Percentiles rank a stretch among this genome's conserved stretches.
These are phyloP conservation scores for Spizellomyces sp. DNA, from an alignment of 192 early-diverging fungal genomes.

Conservation along the genomic window DNA sequence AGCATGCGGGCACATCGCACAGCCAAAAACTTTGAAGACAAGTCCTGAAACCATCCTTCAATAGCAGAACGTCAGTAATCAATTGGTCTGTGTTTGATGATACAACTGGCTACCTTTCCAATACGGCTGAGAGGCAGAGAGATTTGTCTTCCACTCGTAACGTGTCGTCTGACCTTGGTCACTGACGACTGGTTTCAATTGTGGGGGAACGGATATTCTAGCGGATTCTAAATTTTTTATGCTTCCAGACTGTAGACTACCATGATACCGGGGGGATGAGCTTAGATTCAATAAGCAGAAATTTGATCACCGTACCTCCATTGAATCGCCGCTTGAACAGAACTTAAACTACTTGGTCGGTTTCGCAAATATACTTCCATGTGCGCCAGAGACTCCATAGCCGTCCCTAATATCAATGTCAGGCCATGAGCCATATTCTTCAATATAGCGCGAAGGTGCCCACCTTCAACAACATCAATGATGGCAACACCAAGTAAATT, in stretches of 20 bases:
- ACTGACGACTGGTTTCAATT: neutral
- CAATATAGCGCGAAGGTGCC: neutral
- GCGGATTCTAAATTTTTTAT: conserved; percentile 27
- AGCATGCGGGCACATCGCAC: conserved; percentile 36
- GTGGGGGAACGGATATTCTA: conserved; percentile 25
- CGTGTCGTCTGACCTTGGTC: neutral
- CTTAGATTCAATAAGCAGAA: neutral
- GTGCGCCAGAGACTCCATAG: conserved; percentile 43
- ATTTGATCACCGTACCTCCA: conserved; percentile 35
- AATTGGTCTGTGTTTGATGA: neutral
- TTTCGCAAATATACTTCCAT: conserved; percentile 33
- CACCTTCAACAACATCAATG: conserved; percentile 52
- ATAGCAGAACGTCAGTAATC: neutral
- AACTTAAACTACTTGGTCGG: conserved; percentile 38
- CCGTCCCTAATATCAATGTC: conserved; percentile 30
- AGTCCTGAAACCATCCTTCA: conserved; percentile 49
- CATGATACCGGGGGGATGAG: too few species aligned
- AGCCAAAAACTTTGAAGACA: conserved; percentile 45
- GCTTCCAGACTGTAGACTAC: conserved; percentile 3
- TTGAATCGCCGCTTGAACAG: conserved; percentile 37
- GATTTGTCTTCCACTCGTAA: conserved; percentile 34
- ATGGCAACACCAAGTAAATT: conserved; percentile 38
- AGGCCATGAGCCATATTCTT: neutral
- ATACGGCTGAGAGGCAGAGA: conserved; percentile 30
- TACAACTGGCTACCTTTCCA: conserved; percentile 31